Conservation (phyloP, 1,139 yeast species). For the Scheffersomyces illinoinensis region DNA sequence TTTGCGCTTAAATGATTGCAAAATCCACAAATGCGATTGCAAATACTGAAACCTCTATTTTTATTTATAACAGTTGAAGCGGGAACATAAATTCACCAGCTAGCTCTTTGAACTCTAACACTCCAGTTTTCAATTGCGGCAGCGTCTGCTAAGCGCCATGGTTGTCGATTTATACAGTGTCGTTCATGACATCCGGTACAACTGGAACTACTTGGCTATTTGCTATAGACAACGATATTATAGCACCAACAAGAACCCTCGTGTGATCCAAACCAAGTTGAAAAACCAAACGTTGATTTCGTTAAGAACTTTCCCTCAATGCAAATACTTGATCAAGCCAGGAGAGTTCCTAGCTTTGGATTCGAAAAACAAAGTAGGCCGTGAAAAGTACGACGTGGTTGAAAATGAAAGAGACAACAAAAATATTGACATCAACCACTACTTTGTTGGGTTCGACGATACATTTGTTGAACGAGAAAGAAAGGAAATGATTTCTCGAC, state of each 20-base stretch:
- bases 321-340: constrained; percentile 14
- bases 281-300: constrained; percentile 15
- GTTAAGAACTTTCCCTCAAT: constrained; percentile 21
- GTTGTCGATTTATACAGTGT: background rate
- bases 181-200: constrained; percentile 9
- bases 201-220: constrained; percentile 10
- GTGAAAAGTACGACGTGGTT: background rate
- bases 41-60: background rate
- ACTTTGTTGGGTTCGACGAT: background rate
- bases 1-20: background rate
- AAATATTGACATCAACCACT: background rate
- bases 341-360: constrained; percentile 18
- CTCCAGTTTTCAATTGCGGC: background rate
- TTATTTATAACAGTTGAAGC: background rate
- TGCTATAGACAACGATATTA: constrained; percentile 20
- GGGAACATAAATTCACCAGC: background rate
- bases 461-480: background rate
- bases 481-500: background rate
- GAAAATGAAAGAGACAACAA: background rate
- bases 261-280: constrained; percentile 22
- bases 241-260: constrained; percentile 20
- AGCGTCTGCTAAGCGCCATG: background rate
- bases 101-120: background rate
- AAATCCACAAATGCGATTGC: background rate
- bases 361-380: background rate